Evolutionary conservation across 805 yeast genomes (phyloP).

Genomic region (Maudiozyma pseudohumilis): DNA sequence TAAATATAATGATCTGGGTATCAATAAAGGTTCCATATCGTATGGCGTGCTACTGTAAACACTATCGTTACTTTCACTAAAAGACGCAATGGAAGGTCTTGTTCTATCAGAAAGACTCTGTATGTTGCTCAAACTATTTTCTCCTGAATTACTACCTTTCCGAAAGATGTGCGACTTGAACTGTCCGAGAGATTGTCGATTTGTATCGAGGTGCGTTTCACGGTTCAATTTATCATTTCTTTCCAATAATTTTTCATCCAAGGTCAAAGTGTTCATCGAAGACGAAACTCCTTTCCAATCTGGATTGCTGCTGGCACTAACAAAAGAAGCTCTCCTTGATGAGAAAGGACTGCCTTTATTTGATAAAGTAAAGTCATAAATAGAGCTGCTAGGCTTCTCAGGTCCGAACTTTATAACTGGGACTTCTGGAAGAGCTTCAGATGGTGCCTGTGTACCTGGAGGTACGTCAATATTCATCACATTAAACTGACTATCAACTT

Average conservation of each 20-base stretch:
- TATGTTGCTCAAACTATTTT: not conserved
- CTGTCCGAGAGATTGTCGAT: not conserved
- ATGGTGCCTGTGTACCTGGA: slow-evolving; percentile 47
- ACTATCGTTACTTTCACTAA: slow-evolving; percentile 9
- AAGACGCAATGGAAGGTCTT: slow-evolving; percentile 8
- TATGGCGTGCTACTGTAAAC: slow-evolving; percentile 7
- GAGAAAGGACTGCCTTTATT: slow-evolving; percentile 21
- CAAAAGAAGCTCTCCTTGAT: slow-evolving; percentile 17
- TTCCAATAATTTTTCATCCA: slow-evolving; percentile 18
- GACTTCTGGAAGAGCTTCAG: slow-evolving; percentile 34
- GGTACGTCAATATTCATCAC: slow-evolving; percentile 34
- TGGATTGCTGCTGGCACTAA: slow-evolving; percentile 7
- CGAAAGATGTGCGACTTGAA: not conserved
- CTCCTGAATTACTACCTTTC: slow-evolving; percentile 1
- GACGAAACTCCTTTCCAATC: slow-evolving; percentile 13
- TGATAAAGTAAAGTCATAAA: slow-evolving; percentile 8
- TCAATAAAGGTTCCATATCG: slow-evolving; percentile 47
- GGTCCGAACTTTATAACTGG: slow-evolving; percentile 1
- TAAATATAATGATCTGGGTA: slow-evolving; percentile 59
- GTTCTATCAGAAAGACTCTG: slow-evolving; percentile 1
- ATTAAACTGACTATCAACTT: slow-evolving; percentile 13
- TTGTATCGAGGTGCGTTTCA: not conserved
- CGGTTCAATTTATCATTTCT: not conserved
- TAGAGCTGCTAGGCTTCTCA: slow-evolving; percentile 7
- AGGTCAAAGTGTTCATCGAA: slow-evolving; percentile 5